Evolutionary conservation across 768 basidiomycete genomes (phyloP).

Genomic region (Boletus patriciae): DNA sequence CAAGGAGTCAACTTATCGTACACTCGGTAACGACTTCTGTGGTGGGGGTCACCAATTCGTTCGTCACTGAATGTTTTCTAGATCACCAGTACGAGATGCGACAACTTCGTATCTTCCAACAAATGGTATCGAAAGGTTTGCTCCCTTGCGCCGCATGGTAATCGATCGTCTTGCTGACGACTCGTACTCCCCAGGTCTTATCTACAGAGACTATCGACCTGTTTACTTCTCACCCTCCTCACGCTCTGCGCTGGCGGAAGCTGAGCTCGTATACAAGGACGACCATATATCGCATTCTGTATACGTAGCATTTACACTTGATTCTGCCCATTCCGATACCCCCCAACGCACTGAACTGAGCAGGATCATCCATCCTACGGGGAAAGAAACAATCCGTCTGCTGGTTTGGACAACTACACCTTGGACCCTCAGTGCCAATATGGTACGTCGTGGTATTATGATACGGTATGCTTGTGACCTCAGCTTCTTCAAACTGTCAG

Average conservation of each 20-base stretch:
- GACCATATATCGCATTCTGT: conserved; percentile 86
- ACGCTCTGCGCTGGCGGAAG: conserved; percentile 90
- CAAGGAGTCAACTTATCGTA: conserved; percentile 71
- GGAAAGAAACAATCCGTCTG: conserved; percentile 46
- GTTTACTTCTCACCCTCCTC: conserved; percentile 96
- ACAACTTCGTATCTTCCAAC: conserved; percentile 80
- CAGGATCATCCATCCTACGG: conserved; percentile 31
- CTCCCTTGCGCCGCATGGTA: not conserved
- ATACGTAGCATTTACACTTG: conserved; percentile 78
- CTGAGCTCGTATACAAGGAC: conserved; percentile 88
- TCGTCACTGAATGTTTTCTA: conserved; percentile 29
- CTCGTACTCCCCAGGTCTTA: conserved; percentile 52
- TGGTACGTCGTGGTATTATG: conserved; percentile 52
- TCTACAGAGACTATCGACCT: conserved; percentile 84
- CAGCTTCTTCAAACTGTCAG: conserved; percentile 39
- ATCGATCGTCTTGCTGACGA: not conserved
- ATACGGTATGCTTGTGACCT: not conserved
- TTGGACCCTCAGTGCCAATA: conserved; percentile 95
- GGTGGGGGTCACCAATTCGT: not conserved
- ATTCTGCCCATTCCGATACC: conserved; percentile 23
- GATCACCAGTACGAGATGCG: conserved; percentile 87
- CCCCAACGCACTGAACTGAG: conserved; percentile 13
- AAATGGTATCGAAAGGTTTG: conserved; percentile 83
- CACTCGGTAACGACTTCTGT: conserved; percentile 59
- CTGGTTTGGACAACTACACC: conserved; percentile 98